A percentile compares a stretch with the other conserved stretches of the same genome.
Evolutionary conservation across 306 rosid species (phyloP).

Genomic region (Prinsepia uniflora): DNA sequence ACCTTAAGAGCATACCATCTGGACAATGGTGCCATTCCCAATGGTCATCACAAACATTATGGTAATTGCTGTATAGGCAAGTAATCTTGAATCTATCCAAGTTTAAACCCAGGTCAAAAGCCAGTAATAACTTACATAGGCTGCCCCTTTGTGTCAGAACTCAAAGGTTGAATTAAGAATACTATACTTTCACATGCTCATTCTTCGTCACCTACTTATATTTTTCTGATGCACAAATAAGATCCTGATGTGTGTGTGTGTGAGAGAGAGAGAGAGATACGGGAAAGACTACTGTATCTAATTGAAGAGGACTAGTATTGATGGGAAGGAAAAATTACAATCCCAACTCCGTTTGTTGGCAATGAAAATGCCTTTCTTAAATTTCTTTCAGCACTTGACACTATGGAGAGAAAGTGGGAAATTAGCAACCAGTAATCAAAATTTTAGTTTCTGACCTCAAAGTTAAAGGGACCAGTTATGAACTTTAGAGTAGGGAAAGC

Average conservation of each 20-base stretch:
- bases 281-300: background rate
- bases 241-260: background rate
- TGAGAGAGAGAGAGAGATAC: background rate
- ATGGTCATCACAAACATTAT: background rate
- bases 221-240: background rate
- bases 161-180: background rate
- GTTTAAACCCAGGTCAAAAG: background rate
- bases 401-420: background rate
- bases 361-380: background rate
- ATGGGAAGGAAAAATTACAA: background rate
- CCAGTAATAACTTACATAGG: background rate
- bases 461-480: background rate
- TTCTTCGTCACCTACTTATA: background rate
- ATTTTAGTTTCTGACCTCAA: background rate
- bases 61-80: background rate
- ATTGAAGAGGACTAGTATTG: background rate
- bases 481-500: background rate
- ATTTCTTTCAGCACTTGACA: background rate
- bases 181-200: background rate
- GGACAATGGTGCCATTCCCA: background rate
- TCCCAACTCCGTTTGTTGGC: background rate
- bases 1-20: background rate
- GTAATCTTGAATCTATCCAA: conserved; percentile 4
- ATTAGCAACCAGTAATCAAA: background rate
- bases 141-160: background rate